Percentiles rank a stretch among this genome's conserved stretches.
Evolutionary conservation across 768 basidiomycete genomes (phyloP).

Genomic region (Strobilomyces echinocephalus): DNA sequence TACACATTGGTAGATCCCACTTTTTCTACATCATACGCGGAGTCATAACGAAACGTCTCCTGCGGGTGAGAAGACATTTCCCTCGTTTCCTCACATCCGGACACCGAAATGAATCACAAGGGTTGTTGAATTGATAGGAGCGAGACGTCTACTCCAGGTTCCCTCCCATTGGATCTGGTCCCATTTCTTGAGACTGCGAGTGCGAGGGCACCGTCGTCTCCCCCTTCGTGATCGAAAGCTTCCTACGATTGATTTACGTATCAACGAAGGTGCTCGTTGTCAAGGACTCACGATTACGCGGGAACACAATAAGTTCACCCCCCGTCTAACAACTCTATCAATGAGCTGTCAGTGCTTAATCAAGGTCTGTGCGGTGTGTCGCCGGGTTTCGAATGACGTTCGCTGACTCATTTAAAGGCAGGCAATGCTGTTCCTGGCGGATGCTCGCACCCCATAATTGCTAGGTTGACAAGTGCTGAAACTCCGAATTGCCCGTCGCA

Average conservation of each 20-base stretch:
- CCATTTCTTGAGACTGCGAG: background rate
- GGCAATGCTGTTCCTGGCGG: constrained; percentile 4
- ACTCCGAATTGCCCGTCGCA: constrained; percentile 14
- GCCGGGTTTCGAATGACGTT: constrained; percentile 14
- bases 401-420: background rate
- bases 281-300: constrained; percentile 1
- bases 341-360: constrained; percentile 1
- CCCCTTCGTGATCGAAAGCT: background rate
- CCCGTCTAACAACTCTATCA: constrained; percentile 6
- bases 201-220: background rate
- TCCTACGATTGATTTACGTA: constrained; percentile 2
- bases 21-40: constrained; percentile 6
- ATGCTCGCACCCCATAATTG: constrained; percentile 14
- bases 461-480: constrained; percentile 14
- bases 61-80: constrained; percentile 11
- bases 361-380: constrained; percentile 15
- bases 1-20: constrained; percentile 12
- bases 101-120: constrained; percentile 9
- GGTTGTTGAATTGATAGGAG: constrained; percentile 1
- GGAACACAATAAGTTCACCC: background rate
- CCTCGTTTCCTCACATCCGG: constrained; percentile 1
- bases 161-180: background rate
- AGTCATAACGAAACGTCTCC: constrained; percentile 13
- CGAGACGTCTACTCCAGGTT: constrained; percentile 2
- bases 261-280: background rate